Percentiles rank a stretch among this genome's conserved stretches.
Evolutionary conservation across 768 basidiomycete species (phyloP).

Genomic region (Calocybe gangraenosa): DNA sequence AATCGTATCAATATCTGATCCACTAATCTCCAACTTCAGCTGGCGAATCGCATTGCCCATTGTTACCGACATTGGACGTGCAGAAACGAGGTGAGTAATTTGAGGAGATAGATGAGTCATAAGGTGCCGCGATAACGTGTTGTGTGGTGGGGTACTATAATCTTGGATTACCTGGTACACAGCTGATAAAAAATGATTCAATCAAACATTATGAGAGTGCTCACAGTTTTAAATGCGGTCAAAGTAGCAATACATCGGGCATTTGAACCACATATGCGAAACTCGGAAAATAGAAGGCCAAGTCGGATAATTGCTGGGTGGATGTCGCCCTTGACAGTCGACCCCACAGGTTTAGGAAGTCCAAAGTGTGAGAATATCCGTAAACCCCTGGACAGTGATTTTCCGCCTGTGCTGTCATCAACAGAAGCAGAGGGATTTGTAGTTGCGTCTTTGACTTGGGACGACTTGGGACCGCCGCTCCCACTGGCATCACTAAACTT

Average conservation of each 20-base stretch:
- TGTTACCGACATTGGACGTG: constrained; percentile 86
- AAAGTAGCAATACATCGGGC: constrained; percentile 93
- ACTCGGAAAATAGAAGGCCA: constrained; percentile 86
- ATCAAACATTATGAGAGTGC: constrained; percentile 22
- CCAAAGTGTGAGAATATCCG: constrained; percentile 88
- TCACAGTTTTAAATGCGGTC: constrained; percentile 85
- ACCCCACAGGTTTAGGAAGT: constrained; percentile 54
- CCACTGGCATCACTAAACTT: constrained; percentile 25
- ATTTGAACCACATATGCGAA: constrained; percentile 92
- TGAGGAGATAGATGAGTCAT: constrained; percentile 91
- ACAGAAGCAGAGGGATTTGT: constrained; percentile 13
- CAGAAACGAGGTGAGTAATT: constrained; percentile 84
- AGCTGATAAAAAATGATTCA: constrained; percentile 9
- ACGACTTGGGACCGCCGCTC: constrained; percentile 10
- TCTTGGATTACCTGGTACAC: constrained; percentile 76
- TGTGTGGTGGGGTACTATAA: constrained; percentile 83
- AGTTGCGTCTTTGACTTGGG: constrained; percentile 22
- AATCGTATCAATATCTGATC: constrained; percentile 86
- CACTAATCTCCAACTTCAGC: constrained; percentile 93
- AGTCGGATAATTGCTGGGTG: constrained; percentile 87
- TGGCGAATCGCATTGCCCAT: constrained; percentile 95
- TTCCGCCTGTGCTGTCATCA: constrained; percentile 32
- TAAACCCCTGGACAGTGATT: constrained; percentile 53
- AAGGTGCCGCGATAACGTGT: constrained; percentile 84
- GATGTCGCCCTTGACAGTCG: constrained; percentile 73